Evolutionary conservation across 805 yeast genomes (phyloP).

Genomic region (Cephaloascus fragrans): DNA sequence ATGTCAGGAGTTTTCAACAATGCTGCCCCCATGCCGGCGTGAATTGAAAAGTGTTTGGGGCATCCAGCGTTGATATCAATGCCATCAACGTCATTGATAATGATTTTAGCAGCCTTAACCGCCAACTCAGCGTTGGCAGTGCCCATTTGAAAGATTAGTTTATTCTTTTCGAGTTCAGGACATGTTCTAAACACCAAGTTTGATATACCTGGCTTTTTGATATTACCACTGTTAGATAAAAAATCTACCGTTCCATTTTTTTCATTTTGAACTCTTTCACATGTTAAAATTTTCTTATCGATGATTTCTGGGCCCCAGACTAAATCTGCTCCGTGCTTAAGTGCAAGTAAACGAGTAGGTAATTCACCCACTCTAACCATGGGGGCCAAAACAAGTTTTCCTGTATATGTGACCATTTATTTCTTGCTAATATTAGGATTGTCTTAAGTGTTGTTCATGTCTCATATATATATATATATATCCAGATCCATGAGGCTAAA

Average conservation of each 20-base stretch:
- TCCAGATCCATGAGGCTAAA: slow-evolving; percentile 1
- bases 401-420: slow-evolving; percentile 56
- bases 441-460: neutral
- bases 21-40: slow-evolving; percentile 98
- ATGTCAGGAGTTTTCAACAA: slow-evolving; percentile 72
- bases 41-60: slow-evolving; percentile 91
- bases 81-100: slow-evolving; percentile 82
- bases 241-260: slow-evolving; percentile 54
- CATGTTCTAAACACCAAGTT: slow-evolving; percentile 66
- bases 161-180: slow-evolving; percentile 51
- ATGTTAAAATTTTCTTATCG: slow-evolving; percentile 71
- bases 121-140: slow-evolving; percentile 79
- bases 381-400: slow-evolving; percentile 84
- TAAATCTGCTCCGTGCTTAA: slow-evolving; percentile 82
- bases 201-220: slow-evolving; percentile 34
- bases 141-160: slow-evolving; percentile 84
- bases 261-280: slow-evolving; percentile 54
- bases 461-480: neutral
- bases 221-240: slow-evolving; percentile 26
- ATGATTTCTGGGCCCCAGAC: slow-evolving; percentile 97
- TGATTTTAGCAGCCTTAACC: slow-evolving; percentile 74
- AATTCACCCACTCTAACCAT: slow-evolving; percentile 96
- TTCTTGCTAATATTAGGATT: too few relatives aligned
- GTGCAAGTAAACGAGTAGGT: slow-evolving; percentile 75
- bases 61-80: slow-evolving; percentile 95